Evolutionary conservation across 2,329 filamentous ascomycete species (phyloP).

Genomic region (Botryotinia globosa): DNA sequence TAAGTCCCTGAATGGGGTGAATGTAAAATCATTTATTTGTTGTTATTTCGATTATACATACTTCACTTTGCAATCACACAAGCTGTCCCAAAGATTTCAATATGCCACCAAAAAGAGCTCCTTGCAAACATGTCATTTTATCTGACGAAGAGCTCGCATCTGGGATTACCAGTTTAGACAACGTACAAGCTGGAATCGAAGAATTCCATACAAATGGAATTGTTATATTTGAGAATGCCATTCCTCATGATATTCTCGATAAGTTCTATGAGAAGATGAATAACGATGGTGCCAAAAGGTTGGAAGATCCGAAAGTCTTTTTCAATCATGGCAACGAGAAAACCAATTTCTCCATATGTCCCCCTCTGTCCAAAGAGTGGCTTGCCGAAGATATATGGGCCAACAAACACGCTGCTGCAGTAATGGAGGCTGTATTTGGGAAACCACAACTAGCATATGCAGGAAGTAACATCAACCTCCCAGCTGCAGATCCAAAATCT

Average conservation of each 20-base stretch:
- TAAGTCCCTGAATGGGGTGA: background rate
- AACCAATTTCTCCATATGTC: slow-evolving; percentile 44
- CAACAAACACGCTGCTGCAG: slow-evolving; percentile 40
- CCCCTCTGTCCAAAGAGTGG: slow-evolving; percentile 38
- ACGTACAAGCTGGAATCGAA: slow-evolving; percentile 15
- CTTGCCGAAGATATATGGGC: slow-evolving; percentile 42
- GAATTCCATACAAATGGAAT: slow-evolving; percentile 17
- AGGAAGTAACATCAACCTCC: slow-evolving; percentile 36
- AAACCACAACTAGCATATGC: slow-evolving; percentile 39
- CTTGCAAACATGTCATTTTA: background rate
- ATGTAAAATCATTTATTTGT: background rate
- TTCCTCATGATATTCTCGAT: slow-evolving; percentile 13
- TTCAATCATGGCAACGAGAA: slow-evolving; percentile 48
- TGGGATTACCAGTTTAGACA: slow-evolving; percentile 4
- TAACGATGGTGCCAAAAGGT: background rate
- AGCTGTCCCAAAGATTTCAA: background rate
- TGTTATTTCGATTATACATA: background rate
- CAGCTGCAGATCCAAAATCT: slow-evolving; percentile 35
- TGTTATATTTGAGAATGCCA: slow-evolving; percentile 17
- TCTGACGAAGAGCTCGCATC: slow-evolving; percentile 12
- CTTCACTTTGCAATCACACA: background rate
- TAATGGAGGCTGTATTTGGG: slow-evolving; percentile 39
- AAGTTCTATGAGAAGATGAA: slow-evolving; percentile 11
- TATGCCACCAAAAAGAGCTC: background rate
- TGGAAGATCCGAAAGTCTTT: slow-evolving; percentile 5